Base-by-base conservation (phyloP, 2,329 filamentous ascomycete genomes). In the Fusarium poae region DNA sequence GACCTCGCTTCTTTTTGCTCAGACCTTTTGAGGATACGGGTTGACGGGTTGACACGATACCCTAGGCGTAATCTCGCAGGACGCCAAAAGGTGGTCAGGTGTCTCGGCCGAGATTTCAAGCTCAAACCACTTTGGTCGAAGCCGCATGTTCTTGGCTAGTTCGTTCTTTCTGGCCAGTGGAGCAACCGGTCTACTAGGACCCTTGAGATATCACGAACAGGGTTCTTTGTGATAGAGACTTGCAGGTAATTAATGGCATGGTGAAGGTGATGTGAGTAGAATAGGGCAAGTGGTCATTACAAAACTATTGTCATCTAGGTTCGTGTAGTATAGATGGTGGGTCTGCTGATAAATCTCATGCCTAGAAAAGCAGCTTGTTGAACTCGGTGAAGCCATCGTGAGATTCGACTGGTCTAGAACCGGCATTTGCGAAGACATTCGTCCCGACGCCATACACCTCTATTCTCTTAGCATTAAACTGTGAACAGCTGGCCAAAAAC, bases 81-180 rank as follows among this genome's bases (percentile, higher is more conserved):
- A 27, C 50, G 54, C 64, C 45, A 57, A 49, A 18, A 43, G 43
- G 23, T 46, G 52, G 66, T 70, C 66, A 70, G 48, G 66, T 70
- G 66, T 70, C 64, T 70, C 66, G 67, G 66, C 67, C 67, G 67
- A 70, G 62, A 70, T 70, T 69, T 59, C 59, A 43, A 44, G 52
- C 57, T 70, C 52, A 65, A 49, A 37, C 66, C 43, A 35, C 49
- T 67, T 70, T 69, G 35, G 67, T 67, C 67, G 13, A 67, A 60
- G 67, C 67, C 46, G 67, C 67, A 69, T 62, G 44, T 44, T 59
- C 32, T 58, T 64, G 62, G 30, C 39, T 44, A 43, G 40, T 25
- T 43, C 23, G 15, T 34, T 34, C 32, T 34, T 43, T 64, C 52
- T 64, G 57, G 40, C 25, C 44, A 46, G 61, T 65, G 60, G 61